A percentile compares a stretch with the other conserved stretches of the same genome.
Conservation (phyloP, 1,284 basidiomycete genomes). For the Ceratobasidium theobromae region DNA sequence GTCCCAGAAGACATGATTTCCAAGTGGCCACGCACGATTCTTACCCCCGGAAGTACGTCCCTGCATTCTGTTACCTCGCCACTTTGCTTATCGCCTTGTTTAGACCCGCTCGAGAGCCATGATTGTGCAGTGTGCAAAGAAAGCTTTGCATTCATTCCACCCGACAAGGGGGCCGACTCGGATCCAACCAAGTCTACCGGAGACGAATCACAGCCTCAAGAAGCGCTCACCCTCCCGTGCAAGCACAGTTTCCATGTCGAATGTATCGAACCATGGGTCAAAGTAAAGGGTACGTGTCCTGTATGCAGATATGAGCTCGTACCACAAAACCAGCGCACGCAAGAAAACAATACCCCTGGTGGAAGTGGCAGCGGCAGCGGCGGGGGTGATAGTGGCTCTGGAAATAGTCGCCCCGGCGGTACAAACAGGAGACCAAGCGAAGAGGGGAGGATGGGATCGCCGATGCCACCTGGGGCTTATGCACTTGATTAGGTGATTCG, state of each 20-base stretch:
- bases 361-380: neutral
- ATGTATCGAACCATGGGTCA: conserved; percentile 80
- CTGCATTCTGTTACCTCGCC: neutral
- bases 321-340: neutral
- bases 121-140: conserved; percentile 42
- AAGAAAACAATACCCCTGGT: neutral
- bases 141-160: conserved; percentile 29
- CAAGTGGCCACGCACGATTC: conserved; percentile 60
- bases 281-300: conserved; percentile 79
- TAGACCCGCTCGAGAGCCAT: conserved; percentile 59
- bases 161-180: too few relatives aligned
- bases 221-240: conserved; percentile 66
- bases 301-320: conserved; percentile 64
- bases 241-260: conserved; percentile 77
- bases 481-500: conserved; percentile 3
- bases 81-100: neutral
- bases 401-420: neutral
- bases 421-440: neutral
- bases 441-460: neutral
- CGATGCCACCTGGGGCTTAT: conserved; percentile 16
- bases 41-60: conserved; percentile 61
- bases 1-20: conserved; percentile 69
- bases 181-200: neutral
- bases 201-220: conserved; percentile 4
- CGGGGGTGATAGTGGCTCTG: neutral